Conservation (phyloP, 495 filamentous ascomycete genomes). For the Xylaria telfairii region DNA sequence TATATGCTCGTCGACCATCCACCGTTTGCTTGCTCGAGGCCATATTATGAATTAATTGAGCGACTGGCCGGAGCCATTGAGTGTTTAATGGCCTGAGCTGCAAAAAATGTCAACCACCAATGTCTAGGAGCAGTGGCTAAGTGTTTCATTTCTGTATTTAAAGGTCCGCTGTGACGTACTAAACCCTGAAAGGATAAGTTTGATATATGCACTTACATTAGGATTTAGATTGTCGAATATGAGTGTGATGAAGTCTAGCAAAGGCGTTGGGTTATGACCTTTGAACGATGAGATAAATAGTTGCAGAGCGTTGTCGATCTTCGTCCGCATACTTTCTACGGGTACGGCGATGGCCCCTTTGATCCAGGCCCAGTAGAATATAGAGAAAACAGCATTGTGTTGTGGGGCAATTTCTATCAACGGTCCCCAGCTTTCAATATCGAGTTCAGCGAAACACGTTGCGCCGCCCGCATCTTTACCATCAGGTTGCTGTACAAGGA, state of each 20-base stretch:
- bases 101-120: constrained; percentile 10
- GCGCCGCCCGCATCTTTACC: constrained; percentile 52
- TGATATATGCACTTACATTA: constrained; percentile 39
- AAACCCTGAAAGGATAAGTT: background rate
- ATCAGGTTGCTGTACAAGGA: constrained; percentile 44
- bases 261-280: constrained; percentile 56
- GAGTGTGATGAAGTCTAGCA: constrained; percentile 54
- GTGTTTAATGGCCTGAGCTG: constrained; percentile 42
- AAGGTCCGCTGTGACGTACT: background rate
- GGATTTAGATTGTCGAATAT: constrained; percentile 50
- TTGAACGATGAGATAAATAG: constrained; percentile 55
- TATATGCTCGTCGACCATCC: constrained; percentile 55
- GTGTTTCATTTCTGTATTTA: background rate
- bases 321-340: constrained; percentile 35
- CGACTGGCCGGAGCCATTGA: constrained; percentile 51
- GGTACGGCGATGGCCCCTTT: constrained; percentile 38
- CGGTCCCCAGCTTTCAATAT: constrained; percentile 53
- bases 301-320: constrained; percentile 53
- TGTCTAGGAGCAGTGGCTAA: background rate
- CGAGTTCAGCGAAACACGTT: constrained; percentile 43
- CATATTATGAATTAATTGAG: constrained; percentile 49
- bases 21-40: constrained; percentile 53
- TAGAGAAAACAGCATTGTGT: constrained; percentile 55
- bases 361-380: constrained; percentile 59
- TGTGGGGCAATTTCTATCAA: constrained; percentile 60